phyloP scores from a whole-genome alignment of 2,329 filamentous ascomycete species.

The Talaromyces sp. region DNA sequence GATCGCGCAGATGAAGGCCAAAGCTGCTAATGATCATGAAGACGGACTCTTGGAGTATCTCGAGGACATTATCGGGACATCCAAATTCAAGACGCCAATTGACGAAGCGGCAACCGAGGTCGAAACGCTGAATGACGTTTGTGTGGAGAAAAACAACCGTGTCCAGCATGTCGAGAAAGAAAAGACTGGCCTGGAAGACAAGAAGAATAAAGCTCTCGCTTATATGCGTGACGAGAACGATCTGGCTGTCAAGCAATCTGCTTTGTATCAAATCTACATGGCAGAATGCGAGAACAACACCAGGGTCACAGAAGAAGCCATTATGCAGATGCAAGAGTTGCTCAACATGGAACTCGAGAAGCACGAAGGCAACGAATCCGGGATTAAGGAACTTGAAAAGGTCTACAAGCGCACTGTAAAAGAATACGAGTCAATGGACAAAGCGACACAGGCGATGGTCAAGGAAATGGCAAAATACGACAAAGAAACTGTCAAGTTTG shows the following conservation, averaged over 20 bases:
- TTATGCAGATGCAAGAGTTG: slow-evolving; percentile 82
- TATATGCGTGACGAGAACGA: slow-evolving; percentile 93
- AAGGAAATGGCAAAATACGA: slow-evolving; percentile 92
- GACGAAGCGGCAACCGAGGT: slow-evolving; percentile 89
- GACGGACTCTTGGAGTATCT: slow-evolving; percentile 94
- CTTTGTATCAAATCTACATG: slow-evolving; percentile 87
- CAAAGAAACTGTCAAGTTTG: slow-evolving; percentile 94
- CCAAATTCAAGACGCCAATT: slow-evolving; percentile 95
- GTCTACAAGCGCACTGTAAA: slow-evolving; percentile 77
- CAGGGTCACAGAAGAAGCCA: slow-evolving; percentile 81
- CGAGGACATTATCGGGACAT: slow-evolving; percentile 97
- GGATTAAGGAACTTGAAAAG: slow-evolving; percentile 85
- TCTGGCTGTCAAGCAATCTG: slow-evolving; percentile 79
- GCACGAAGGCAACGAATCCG: slow-evolving; percentile 81
- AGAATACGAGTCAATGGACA: slow-evolving; percentile 77
- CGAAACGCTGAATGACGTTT: slow-evolving; percentile 89
- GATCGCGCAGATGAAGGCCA: slow-evolving; percentile 98
- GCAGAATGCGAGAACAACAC: slow-evolving; percentile 86
- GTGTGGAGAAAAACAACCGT: slow-evolving; percentile 87
- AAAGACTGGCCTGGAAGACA: slow-evolving; percentile 85
- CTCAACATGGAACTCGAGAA: slow-evolving; percentile 85
- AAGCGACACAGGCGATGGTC: slow-evolving; percentile 69
- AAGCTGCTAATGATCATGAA: slow-evolving; percentile 90
- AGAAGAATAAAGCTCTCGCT: slow-evolving; percentile 89
- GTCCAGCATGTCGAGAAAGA: slow-evolving; percentile 99